Base-by-base conservation (phyloP, 129 eudicot species). In the Ambrosia artemisiifolia region DNA sequence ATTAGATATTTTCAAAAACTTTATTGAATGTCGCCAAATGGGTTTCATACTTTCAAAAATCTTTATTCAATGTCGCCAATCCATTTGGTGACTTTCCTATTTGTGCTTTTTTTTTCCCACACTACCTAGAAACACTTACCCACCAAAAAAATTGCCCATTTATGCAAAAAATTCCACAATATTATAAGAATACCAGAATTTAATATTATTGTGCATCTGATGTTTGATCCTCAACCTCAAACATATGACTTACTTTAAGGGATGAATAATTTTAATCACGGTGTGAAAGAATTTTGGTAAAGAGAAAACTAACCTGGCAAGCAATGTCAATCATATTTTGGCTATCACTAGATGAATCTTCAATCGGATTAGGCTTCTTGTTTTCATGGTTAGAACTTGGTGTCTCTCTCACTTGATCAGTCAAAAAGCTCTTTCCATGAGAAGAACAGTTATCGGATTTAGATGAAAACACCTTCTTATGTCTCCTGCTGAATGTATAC, bases 401-500 rank as follows among this genome's bases (percentile, higher is more conserved):
- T 61, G 33, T 73, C 67, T 53, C 77, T 46, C 43, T 19, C 19
- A 43, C 32, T 63, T 56, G 66, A 20, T 20, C 5, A 51, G 65
- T 14, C 61, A 19, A 17, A 33, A 11, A 3, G 33, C 32, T 70
- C n/a, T 65, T 40, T 62, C 63, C 79, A 61, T 32, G 62, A 57
- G 80, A 79, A 62, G 74, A 65, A 59, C 69, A 57, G 32, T 73
- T 73, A 75, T 65, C 56, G 18, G 49, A 55, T 67, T 81, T 50
- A 53, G 42, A 46, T 35, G 73, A 18, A 40, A 74, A 65, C 63
- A 46, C 82, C 69, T 49, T 86, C 79, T 79, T 83, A 17, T 76
- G 78, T 55, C 74, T 84, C 79, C 88, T 84, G 71, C 83, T 78
- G 60, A 80, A 86, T 56, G 83, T 85, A 60, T 78, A 85, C 72